Evolutionary conservation across 1,139 yeast species (phyloP), one percentile per base, ranked within the genome.

Genomic region (Yueomyces sp.): DNA sequence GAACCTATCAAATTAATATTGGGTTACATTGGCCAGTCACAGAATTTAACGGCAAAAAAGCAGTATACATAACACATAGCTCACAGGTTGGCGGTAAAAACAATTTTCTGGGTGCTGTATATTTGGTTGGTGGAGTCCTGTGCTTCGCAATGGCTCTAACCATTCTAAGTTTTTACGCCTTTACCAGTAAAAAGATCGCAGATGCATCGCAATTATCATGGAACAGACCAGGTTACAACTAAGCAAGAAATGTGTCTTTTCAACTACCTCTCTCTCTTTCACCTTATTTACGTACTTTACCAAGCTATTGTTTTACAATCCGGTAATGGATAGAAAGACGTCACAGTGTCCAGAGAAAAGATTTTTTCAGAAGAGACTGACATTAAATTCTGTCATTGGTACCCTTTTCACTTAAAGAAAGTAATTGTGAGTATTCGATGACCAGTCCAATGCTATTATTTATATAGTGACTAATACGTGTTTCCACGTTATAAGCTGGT

Each of bases 111-210:
- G 97, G 98, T 29, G 76, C 86, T 45, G 75, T 87, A 34, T 91
- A 95, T 81, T 76, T 91, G 56, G 93, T 78, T 12, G 94, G 85
- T 27, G 97, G 97, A n/a, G 95, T 87, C 2, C 65, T 89, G n/a
- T 83, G 37, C 3, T 36, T 12, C 12, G 37, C 35, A 5, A 33
- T 33, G 35, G 35, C 35, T 2, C 19, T 33, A 4, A 5, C n/a
- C 2, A 33, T 33, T 11, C 19, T 33, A 4, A 19, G 35, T 9
- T 33, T 33, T 11, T 33, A 33, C 19, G n/a, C n/a, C 19, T 9
- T 33, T 11, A 33, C 19, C 19, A 33, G 2, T 19, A 5, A 19
- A 6, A 9, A n/a, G n/a, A 33, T 33, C 35, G 35, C 35, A 33
- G 35, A 33, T 33, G 19, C 35, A 33, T 6, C 35, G 4, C 35